Evolutionary conservation across 1,284 basidiomycete genomes (phyloP).

Genomic region (Cryptococcus sp.): DNA sequence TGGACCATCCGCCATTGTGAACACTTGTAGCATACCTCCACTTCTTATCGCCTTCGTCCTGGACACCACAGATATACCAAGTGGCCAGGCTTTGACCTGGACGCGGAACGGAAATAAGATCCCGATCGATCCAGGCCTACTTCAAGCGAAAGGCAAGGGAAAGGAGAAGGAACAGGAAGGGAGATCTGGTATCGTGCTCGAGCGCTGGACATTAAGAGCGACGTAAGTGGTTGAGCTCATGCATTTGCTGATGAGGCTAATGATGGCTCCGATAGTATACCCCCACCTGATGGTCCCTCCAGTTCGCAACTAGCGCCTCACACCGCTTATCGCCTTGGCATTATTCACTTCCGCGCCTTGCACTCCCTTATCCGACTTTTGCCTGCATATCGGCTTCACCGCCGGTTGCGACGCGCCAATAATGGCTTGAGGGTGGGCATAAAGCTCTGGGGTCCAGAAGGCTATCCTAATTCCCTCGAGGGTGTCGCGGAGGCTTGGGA

Average conservation of each 20-base stretch:
- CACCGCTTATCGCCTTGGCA: slow-evolving; percentile 46
- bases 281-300: slow-evolving; percentile 11
- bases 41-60: slow-evolving; percentile 51
- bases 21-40: slow-evolving; percentile 40
- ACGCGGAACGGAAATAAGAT: slow-evolving; percentile 30
- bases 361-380: slow-evolving; percentile 45
- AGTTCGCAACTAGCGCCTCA: slow-evolving; percentile 38
- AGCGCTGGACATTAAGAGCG: slow-evolving; percentile 49
- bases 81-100: slow-evolving; percentile 46
- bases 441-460: slow-evolving; percentile 51
- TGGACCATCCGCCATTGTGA: slow-evolving; percentile 11
- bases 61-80: slow-evolving; percentile 47
- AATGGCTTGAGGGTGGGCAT: slow-evolving; percentile 48
- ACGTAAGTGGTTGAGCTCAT: slow-evolving; percentile 27
- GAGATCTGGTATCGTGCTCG: slow-evolving; percentile 44
- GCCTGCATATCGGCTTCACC: slow-evolving; percentile 45
- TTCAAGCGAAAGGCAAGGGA: slow-evolving; percentile 25
- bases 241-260: not conserved
- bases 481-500: slow-evolving; percentile 46
- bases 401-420: slow-evolving; percentile 41
- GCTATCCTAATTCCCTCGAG: slow-evolving; percentile 29
- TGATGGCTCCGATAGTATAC: not conserved
- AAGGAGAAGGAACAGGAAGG: slow-evolving; percentile 36
- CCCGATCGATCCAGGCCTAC: slow-evolving; percentile 29
- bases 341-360: slow-evolving; percentile 49